A percentile compares a stretch with the other conserved stretches of the same genome.
These are phyloP conservation scores for Rhizopogon rudus DNA, from an alignment of 768 basidiomycete species.

Conservation along the genomic window DNA sequence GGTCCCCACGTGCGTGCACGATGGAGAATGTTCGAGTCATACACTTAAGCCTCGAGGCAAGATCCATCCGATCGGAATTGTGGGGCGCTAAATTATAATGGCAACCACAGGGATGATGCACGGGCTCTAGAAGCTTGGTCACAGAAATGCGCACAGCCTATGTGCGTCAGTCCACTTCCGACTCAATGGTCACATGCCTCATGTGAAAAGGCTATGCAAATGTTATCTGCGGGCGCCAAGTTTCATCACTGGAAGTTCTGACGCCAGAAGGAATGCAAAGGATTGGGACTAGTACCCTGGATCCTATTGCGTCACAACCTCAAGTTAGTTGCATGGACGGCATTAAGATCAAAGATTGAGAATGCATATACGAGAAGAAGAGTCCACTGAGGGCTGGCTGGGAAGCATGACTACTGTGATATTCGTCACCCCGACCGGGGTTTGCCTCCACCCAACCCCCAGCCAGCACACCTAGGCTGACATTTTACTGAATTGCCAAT, in stretches of 20 bases:
- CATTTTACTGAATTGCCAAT: background rate
- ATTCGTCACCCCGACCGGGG: background rate
- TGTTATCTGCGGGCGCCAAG: too few species aligned
- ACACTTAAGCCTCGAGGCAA: background rate
- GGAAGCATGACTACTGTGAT: background rate
- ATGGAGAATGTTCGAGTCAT: too few species aligned
- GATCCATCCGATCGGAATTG: background rate
- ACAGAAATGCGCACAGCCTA: background rate
- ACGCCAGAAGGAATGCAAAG: background rate
- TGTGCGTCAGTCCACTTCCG: background rate
- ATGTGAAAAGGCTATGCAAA: background rate
- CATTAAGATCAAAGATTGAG: background rate
- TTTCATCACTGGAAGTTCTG: background rate
- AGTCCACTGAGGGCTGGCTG: background rate
- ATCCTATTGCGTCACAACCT: background rate
- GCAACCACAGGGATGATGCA: background rate
- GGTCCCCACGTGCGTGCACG: too few species aligned
- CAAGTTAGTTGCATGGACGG: too few species aligned
- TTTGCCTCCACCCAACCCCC: background rate
- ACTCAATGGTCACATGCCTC: background rate
- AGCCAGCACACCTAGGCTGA: background rate
- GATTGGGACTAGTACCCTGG: background rate
- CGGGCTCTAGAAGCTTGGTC: background rate
- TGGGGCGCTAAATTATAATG: background rate
- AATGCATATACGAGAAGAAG: background rate